Percentiles rank a stretch among this genome's conserved stretches.
phyloP scores from a whole-genome alignment of 768 basidiomycete genomes.

The Amanita fuliginea region DNA sequence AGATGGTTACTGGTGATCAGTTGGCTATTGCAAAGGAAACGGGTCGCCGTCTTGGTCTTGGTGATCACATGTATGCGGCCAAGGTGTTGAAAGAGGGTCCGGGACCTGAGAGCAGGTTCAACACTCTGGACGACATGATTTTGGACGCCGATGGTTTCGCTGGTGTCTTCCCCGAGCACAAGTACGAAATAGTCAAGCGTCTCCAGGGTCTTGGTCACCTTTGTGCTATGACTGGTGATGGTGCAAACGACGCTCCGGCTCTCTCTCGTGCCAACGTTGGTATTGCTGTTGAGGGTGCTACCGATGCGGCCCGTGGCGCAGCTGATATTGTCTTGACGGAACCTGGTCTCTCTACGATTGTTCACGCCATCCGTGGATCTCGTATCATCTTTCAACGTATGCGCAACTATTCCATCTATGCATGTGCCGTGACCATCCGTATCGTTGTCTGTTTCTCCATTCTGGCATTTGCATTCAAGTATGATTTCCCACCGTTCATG shows the following conservation, averaged over 20 bases:
- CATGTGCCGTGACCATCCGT: conserved; percentile 94
- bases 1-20: conserved; percentile 99
- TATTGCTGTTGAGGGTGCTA: conserved; percentile 99
- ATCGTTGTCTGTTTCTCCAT: conserved; percentile 97
- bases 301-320: conserved; percentile 96
- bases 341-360: conserved; percentile 97
- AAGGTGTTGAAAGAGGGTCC: conserved; percentile 99
- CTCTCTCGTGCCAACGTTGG: conserved; percentile 98
- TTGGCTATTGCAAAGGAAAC: conserved; percentile 99
- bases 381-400: conserved; percentile 99
- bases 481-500: conserved; percentile 99
- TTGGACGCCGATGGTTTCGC: conserved; percentile 99
- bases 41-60: conserved; percentile 93
- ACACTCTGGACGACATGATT: conserved; percentile 92
- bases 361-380: conserved; percentile 96
- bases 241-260: conserved; percentile 98
- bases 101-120: conserved; percentile 74
- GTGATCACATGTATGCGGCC: conserved; percentile 99
- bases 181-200: conserved; percentile 99
- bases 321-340: conserved; percentile 98
- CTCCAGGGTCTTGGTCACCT: conserved; percentile 93
- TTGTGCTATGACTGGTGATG: conserved; percentile 99
- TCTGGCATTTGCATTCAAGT: conserved; percentile 91
- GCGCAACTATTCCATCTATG: conserved; percentile 98
- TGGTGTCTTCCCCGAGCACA: conserved; percentile 99